Evolutionary conservation across 2,329 filamentous ascomycete genomes (phyloP), one percentile per base, ranked within the genome.

Genomic region (Exophiala xenobiotica): DNA sequence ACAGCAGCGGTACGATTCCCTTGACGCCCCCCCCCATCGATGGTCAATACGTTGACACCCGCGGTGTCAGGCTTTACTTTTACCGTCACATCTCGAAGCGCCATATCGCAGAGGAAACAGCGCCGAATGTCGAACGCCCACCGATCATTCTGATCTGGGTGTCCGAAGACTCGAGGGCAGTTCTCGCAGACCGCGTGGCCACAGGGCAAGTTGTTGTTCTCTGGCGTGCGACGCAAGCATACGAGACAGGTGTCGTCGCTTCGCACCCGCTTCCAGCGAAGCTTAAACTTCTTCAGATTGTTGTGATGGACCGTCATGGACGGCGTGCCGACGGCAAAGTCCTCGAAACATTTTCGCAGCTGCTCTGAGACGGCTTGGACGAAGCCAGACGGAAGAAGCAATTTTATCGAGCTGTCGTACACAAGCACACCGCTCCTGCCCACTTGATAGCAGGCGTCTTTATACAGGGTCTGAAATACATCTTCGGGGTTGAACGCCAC

Each of bases 21-120:
- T 59, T 53, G 12, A 64, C 54, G 3, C 63, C 57, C 2, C 61
- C 58, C 58, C 4, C 61, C 55, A 33, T 67, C 59, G 31, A 67
- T 64, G 6, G 60, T 59, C 3, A 67, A 43, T 12, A 67, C 53
- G n/a, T 45, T 52, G 1, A 58, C 61, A 16, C 62, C 63, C 14
- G 59, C 59, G 2, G 59, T 67, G 4, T 54, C 54, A 5, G 54
- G 61, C n/a, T 65, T 54, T 8, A 65, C 27, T 24, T 44, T 44
- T 22, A 56, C 24, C 20, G 20, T 45, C 12, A 53, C 31, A 2
- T 53, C 53, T 45, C 43, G 37, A 35, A 16, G 11, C 23, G 11
- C 44, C 22, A 49, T 31, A 9, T 43, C 33, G 20, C 40, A 56
- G 44, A 56, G 53, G 29, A 53, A 43, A 41, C 40, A 56, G 18